Conservation (phyloP, 495 filamentous ascomycete genomes). For the Chaetomium tenue region DNA sequence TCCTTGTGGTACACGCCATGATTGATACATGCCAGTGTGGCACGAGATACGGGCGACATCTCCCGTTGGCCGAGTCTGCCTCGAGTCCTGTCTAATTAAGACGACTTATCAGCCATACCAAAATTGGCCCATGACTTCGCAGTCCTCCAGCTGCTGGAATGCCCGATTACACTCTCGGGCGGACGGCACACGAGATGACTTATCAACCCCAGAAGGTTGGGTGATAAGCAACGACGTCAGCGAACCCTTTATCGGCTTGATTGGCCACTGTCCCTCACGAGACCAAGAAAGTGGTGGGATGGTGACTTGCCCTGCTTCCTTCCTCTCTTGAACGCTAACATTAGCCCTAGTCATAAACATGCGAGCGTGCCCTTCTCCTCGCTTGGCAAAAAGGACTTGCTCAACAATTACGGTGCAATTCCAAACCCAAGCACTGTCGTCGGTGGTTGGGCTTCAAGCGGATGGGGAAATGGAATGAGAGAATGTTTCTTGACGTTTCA, state of each 20-base stretch:
- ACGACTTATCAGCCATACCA: not conserved
- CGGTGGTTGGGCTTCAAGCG: not conserved
- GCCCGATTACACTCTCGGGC: not conserved
- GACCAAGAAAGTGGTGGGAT: not conserved
- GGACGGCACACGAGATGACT: not conserved
- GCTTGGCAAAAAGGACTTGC: not conserved
- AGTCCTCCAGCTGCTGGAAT: too few relatives aligned
- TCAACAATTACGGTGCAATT: not conserved
- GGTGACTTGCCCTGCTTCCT: not conserved
- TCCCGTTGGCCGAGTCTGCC: not conserved
- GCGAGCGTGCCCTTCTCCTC: not conserved
- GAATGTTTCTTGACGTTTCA: constrained; percentile 1
- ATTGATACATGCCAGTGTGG: not conserved
- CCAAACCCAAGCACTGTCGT: not conserved
- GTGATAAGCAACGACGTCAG: constrained; percentile 8
- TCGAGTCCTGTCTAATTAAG: not conserved
- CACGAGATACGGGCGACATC: not conserved
- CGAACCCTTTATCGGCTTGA: not conserved
- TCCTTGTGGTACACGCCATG: not conserved
- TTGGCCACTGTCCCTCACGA: not conserved
- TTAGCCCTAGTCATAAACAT: not conserved
- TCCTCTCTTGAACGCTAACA: too few relatives aligned
- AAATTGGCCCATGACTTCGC: not conserved
- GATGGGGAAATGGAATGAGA: not conserved
- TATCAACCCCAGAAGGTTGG: not conserved